Evolutionary conservation across 257 asterid species (phyloP).

Genomic region (Primulina eburnea): DNA sequence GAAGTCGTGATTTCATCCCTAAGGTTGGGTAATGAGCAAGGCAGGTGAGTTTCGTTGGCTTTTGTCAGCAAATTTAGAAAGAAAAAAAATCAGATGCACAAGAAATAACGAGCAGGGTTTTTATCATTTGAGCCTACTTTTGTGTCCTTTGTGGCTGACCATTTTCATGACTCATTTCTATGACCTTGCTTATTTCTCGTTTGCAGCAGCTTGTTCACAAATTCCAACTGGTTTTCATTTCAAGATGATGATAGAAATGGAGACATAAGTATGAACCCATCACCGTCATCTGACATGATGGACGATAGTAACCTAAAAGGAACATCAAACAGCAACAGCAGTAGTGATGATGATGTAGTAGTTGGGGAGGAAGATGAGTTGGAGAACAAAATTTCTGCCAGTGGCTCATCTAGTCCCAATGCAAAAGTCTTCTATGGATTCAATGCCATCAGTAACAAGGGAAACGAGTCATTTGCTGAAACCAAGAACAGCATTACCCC

Average conservation of each 20-base stretch:
- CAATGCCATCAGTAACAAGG: conserved; percentile 24
- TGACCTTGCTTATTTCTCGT: conserved; percentile 26
- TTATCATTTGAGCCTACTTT: background rate
- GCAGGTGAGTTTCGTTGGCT: conserved; percentile 61
- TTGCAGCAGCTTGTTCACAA: conserved; percentile 85
- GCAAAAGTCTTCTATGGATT: conserved; percentile 32
- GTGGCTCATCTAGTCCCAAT: conserved; percentile 33
- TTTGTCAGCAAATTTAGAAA: background rate
- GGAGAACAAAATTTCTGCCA: conserved; percentile 38
- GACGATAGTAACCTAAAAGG: conserved; percentile 59
- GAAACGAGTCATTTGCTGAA: conserved; percentile 23
- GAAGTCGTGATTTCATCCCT: conserved; percentile 96
- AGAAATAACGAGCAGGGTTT: background rate
- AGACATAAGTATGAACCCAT: conserved; percentile 46
- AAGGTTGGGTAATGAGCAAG: conserved; percentile 93
- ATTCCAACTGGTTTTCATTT: conserved; percentile 99
- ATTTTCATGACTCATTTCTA: conserved; percentile 5
- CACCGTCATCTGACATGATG: conserved; percentile 50
- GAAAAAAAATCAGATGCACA: background rate
- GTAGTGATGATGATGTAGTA: conserved; percentile 89
- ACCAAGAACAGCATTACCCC: conserved; percentile 37
- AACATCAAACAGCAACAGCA: conserved; percentile 48
- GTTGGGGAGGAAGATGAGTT: conserved; percentile 88
- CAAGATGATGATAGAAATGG: conserved; percentile 72
- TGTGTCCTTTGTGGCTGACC: background rate